Evolutionary conservation across 176 grass and related monocot species (phyloP).

Genomic region (barley (Hordeum vulgare)): MorexV3_pseudomolecules_assembly NC_058519.1:215041905-215042404

Average conservation of each 20-base stretch:
- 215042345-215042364: constrained; percentile 47
- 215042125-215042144: constrained; percentile 11
- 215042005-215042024: constrained; percentile 11
- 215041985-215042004: background rate
- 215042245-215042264: no score
- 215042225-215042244: no score
- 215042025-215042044: constrained; percentile 18
- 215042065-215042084: constrained; percentile 20
- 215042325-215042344: constrained; percentile 49
- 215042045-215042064: constrained; percentile 19
- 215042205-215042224: no score
- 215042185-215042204: background rate
- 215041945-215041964: no score
- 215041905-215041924: no score
- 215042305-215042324: constrained; percentile 23
- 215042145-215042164: constrained; percentile 21
- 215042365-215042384: constrained; percentile 47
- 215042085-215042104: constrained; percentile 7
- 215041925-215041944: no score
- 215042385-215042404: constrained; percentile 21
- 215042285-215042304: no score
- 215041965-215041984: background rate
- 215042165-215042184: constrained; percentile 18
- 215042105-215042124: constrained; percentile 21
- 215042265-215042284: no score